phyloP scores from a whole-genome alignment of 805 yeast species.

The Suhomyces kilbournensis region DNA sequence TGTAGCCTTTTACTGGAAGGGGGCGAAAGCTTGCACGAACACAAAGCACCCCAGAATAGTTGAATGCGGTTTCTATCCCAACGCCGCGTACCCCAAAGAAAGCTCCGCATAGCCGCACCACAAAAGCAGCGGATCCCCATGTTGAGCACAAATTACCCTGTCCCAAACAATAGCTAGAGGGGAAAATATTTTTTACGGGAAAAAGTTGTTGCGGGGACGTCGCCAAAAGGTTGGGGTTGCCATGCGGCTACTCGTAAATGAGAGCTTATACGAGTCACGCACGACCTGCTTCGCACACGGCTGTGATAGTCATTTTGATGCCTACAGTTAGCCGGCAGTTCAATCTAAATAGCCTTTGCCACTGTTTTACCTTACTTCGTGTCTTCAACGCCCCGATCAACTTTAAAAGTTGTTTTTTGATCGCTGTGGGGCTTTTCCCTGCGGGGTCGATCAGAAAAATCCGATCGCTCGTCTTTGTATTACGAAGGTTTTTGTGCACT shows the following conservation, averaged over 20 bases:
- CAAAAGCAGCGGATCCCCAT: background rate
- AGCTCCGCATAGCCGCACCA: background rate
- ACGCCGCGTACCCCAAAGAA: background rate
- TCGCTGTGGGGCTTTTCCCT: background rate
- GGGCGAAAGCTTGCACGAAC: background rate
- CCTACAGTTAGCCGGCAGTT: background rate
- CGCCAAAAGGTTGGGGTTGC: background rate
- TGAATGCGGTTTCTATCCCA: background rate
- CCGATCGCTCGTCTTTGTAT: background rate
- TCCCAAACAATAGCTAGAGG: background rate
- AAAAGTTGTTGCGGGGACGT: constrained; percentile 1
- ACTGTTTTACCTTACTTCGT: background rate
- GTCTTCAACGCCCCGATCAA: background rate
- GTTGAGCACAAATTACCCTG: background rate
- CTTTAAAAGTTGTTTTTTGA: background rate
- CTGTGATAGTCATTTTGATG: background rate
- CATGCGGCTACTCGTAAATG: background rate
- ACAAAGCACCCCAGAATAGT: background rate
- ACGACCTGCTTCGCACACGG: background rate
- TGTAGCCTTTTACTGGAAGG: background rate
- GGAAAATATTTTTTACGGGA: background rate
- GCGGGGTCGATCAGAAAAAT: background rate
- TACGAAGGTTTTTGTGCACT: background rate
- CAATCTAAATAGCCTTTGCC: background rate
- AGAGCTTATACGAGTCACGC: background rate